Evolutionary conservation across 331 rosid genomes (phyloP).

Genomic region (Rhamnella rubrinervis): DNA sequence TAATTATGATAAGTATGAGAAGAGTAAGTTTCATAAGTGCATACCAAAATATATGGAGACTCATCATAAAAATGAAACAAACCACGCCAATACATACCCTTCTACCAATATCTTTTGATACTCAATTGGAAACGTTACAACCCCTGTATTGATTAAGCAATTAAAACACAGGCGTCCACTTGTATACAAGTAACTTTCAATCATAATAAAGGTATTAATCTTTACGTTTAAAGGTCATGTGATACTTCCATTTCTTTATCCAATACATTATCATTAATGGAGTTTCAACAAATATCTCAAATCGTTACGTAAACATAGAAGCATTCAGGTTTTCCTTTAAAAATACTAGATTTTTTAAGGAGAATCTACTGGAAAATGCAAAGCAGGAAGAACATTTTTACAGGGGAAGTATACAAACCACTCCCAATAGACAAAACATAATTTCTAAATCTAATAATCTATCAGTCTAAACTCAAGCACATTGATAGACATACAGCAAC

Average conservation of each 20-base stretch:
- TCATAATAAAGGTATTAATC: not conserved
- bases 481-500: not conserved
- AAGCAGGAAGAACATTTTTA: not conserved
- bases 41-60: not conserved
- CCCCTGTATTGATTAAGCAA: too few species aligned
- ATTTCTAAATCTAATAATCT: not conserved
- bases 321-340: not conserved
- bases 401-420: not conserved
- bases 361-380: not conserved
- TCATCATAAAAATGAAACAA: not conserved
- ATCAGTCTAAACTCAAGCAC: not conserved
- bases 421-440: not conserved
- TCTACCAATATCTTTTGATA: not conserved
- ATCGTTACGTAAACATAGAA: not conserved
- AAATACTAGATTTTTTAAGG: not conserved
- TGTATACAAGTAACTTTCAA: not conserved
- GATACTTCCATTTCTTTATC: not conserved
- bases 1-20: conserved; percentile 6
- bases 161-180: not conserved
- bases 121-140: not conserved
- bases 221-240: too few species aligned
- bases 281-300: not conserved
- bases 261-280: not conserved
- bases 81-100: not conserved
- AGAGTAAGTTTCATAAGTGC: not conserved